Evolutionary conservation across 805 yeast genomes (phyloP).

Genomic region (Ogataea neopini): DNA sequence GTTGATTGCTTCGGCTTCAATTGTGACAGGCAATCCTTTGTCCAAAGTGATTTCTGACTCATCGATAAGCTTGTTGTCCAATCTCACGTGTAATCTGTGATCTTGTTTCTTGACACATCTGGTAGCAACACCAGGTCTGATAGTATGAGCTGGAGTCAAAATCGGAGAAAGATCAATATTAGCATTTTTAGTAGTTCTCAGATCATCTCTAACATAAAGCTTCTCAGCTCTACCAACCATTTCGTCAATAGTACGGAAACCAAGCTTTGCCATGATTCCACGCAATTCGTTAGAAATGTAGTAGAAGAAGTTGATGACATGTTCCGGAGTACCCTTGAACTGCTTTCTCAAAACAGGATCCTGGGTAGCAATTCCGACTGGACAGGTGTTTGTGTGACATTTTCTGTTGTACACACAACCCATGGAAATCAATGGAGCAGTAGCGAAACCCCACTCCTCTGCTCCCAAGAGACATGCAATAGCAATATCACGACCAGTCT

Average conservation of each 20-base stretch:
- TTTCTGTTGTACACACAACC: slow-evolving; percentile 97
- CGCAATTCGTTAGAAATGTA: slow-evolving; percentile 92
- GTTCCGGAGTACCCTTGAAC: slow-evolving; percentile 96
- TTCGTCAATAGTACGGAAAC: slow-evolving; percentile 93
- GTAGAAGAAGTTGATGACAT: slow-evolving; percentile 95
- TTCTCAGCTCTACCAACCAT: slow-evolving; percentile 98
- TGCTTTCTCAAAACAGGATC: slow-evolving; percentile 91
- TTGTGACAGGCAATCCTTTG: slow-evolving; percentile 92
- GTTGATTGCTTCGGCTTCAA: slow-evolving; percentile 89
- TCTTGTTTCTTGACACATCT: slow-evolving; percentile 91
- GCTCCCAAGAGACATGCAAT: slow-evolving; percentile 96
- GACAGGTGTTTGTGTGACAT: slow-evolving; percentile 92
- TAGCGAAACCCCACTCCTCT: slow-evolving; percentile 98
- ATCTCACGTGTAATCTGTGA: slow-evolving; percentile 86
- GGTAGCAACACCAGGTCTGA: slow-evolving; percentile 96
- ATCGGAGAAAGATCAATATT: slow-evolving; percentile 91
- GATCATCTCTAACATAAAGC: slow-evolving; percentile 78
- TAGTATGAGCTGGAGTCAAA: slow-evolving; percentile 93
- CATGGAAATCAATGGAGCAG: slow-evolving; percentile 94
- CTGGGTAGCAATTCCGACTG: slow-evolving; percentile 98
- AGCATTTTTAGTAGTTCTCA: slow-evolving; percentile 85
- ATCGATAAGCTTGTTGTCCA: slow-evolving; percentile 94
- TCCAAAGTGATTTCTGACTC: slow-evolving; percentile 95
- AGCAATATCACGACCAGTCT: slow-evolving; percentile 96
- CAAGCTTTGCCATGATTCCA: slow-evolving; percentile 89